Evolutionary conservation across 257 asterid species (phyloP).

Genomic region (Primulina tabacum): DNA sequence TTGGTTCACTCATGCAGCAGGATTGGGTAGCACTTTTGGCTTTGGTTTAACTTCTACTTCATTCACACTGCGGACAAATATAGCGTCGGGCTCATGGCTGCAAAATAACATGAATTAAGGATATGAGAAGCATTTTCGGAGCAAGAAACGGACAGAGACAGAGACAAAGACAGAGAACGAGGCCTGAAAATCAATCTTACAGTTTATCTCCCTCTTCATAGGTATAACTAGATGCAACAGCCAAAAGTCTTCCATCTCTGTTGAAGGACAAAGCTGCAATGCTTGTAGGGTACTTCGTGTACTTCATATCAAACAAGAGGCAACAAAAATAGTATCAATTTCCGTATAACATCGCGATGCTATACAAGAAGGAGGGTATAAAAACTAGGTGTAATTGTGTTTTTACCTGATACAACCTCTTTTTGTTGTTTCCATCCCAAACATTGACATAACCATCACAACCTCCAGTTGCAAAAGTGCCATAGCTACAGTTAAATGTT

Average conservation of each 20-base stretch:
- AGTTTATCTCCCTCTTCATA: conserved; percentile 85
- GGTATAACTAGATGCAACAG: conserved; percentile 92
- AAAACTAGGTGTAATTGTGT: neutral
- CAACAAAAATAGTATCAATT: conserved; percentile 5
- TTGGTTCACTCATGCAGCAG: conserved; percentile 43
- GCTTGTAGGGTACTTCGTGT: conserved; percentile 79
- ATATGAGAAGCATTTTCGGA: neutral
- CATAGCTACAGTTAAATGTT: conserved; percentile 48
- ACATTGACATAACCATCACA: conserved; percentile 91
- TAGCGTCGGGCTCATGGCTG: conserved; percentile 91
- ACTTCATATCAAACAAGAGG: conserved; percentile 41
- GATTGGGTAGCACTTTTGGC: conserved; percentile 67
- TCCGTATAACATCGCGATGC: conserved; percentile 1
- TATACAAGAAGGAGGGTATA: neutral
- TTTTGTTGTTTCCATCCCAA: conserved; percentile 97
- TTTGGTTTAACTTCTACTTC: conserved; percentile 97
- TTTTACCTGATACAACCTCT: conserved; percentile 86
- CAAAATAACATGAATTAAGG: conserved; percentile 20
- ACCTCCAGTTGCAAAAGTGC: conserved; percentile 88
- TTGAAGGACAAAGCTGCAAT: conserved; percentile 82
- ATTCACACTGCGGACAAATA: conserved; percentile 73
- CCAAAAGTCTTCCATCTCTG: conserved; percentile 85
- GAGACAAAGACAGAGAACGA: neutral
- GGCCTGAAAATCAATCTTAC: conserved; percentile 39
- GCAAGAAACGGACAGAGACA: neutral